These are phyloP conservation scores for Gymnopus androsaceus DNA, from an alignment of 1,284 basidiomycete genomes.

Conservation along the genomic window DNA sequence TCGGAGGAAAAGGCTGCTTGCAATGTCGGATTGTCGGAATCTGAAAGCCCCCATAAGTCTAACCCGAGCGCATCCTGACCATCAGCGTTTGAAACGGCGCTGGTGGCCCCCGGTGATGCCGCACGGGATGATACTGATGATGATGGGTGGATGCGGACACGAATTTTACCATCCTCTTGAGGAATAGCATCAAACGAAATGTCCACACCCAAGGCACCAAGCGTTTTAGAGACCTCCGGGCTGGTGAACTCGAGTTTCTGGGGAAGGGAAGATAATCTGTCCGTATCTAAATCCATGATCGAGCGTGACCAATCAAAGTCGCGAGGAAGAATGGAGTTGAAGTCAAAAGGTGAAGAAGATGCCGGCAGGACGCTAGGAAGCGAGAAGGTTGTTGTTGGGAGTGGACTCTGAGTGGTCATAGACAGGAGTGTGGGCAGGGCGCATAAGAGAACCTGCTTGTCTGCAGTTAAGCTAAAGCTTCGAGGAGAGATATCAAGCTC, in stretches of 20 bases:
- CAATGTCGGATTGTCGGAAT: slow-evolving; percentile 1
- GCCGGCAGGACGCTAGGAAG: slow-evolving; percentile 50
- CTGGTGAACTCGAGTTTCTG: slow-evolving; percentile 55
- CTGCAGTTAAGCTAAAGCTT: slow-evolving; percentile 23
- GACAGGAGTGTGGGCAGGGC: slow-evolving; percentile 75
- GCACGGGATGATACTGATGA: slow-evolving; percentile 47
- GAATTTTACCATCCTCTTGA: slow-evolving; percentile 68
- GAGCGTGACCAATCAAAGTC: slow-evolving; percentile 60
- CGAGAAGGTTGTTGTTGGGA: slow-evolving; percentile 57
- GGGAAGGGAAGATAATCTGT: slow-evolving; percentile 34
- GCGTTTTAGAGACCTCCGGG: slow-evolving; percentile 47
- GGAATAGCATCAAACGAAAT: slow-evolving; percentile 71
- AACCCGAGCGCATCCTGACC: neutral
- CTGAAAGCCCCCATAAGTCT: slow-evolving; percentile 13
- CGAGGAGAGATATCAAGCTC: slow-evolving; percentile 20
- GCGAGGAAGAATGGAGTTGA: slow-evolving; percentile 46
- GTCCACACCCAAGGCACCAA: slow-evolving; percentile 58
- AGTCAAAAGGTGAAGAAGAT: slow-evolving; percentile 52
- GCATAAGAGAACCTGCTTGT: slow-evolving; percentile 65
- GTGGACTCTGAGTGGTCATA: slow-evolving; percentile 53
- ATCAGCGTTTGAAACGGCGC: slow-evolving; percentile 5
- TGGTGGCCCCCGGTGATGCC: slow-evolving; percentile 32
- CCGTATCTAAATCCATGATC: slow-evolving; percentile 55
- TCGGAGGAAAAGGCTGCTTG: slow-evolving; percentile 4
- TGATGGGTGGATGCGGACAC: slow-evolving; percentile 68